These are phyloP conservation scores for Vigna reflexopilosa DNA, from an alignment of 306 rosid genomes.

Conservation along the genomic window DNA sequence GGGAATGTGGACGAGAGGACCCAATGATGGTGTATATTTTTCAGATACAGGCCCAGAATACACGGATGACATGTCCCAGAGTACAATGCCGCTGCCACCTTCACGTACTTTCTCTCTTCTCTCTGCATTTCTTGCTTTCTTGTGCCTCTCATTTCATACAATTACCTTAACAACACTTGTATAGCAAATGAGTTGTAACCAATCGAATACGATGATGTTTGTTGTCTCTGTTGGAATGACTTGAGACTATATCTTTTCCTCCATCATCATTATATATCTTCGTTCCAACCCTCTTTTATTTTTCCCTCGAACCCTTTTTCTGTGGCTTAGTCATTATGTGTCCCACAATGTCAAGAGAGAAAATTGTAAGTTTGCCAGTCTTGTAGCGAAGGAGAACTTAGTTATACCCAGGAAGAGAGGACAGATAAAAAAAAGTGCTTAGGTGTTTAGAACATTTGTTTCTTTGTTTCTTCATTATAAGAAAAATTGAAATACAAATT, in stretches of 20 bases:
- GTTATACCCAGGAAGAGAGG: background rate
- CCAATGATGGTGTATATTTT: constrained; percentile 36
- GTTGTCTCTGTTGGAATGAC: constrained; percentile 23
- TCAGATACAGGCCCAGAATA: constrained; percentile 40
- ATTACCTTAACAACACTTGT: constrained; percentile 20
- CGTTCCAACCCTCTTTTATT: background rate
- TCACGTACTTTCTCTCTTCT: background rate
- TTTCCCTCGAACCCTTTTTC: too few relatives aligned
- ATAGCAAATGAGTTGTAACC: constrained; percentile 27
- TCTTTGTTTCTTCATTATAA: background rate
- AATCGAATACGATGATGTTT: constrained; percentile 29
- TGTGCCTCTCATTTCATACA: constrained; percentile 13
- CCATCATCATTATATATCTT: background rate
- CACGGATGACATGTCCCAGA: constrained; percentile 50
- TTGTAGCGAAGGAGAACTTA: background rate
- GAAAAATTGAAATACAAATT: background rate
- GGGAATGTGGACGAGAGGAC: constrained; percentile 60
- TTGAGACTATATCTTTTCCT: background rate
- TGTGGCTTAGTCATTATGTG: background rate
- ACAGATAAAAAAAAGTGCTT: background rate
- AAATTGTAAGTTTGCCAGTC: background rate
- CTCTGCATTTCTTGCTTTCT: background rate
- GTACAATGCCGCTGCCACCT: constrained; percentile 11
- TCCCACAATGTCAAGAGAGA: background rate
- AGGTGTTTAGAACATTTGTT: background rate